phyloP scores from a whole-genome alignment of 2,329 filamentous ascomycete species.

The Colletotrichum cuscutae region DNA sequence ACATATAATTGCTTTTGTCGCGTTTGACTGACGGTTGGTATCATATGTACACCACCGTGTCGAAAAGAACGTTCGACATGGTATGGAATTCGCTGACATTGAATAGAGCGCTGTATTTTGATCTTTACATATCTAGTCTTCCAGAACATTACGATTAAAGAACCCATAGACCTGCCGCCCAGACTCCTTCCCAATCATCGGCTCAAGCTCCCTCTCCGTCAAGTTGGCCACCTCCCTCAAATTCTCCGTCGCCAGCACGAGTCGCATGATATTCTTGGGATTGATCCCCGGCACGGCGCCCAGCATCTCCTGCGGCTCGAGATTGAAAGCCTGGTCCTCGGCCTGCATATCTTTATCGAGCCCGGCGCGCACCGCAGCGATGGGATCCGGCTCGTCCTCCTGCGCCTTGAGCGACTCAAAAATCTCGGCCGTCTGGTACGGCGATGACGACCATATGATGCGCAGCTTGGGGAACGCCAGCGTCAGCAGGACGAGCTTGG shows the following conservation, averaged over 20 bases:
- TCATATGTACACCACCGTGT: no score
- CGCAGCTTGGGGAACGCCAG: slow-evolving; percentile 90
- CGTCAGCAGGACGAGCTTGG: slow-evolving; percentile 90
- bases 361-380: slow-evolving; percentile 85
- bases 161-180: slow-evolving; percentile 82
- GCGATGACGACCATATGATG: slow-evolving; percentile 93
- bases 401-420: slow-evolving; percentile 93
- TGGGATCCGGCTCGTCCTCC: slow-evolving; percentile 89
- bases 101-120: slow-evolving; percentile 36
- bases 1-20: no score
- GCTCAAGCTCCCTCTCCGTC: slow-evolving; percentile 76
- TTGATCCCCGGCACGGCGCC: slow-evolving; percentile 85
- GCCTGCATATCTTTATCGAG: slow-evolving; percentile 72
- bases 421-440: slow-evolving; percentile 97
- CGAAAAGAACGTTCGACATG: no score
- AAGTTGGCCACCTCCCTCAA: slow-evolving; percentile 89
- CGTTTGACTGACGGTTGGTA: no score
- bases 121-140: slow-evolving; percentile 45
- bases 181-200: slow-evolving; percentile 80
- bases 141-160: slow-evolving; percentile 75
- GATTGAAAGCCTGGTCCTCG: slow-evolving; percentile 80
- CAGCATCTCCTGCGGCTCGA: slow-evolving; percentile 91
- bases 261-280: slow-evolving; percentile 77
- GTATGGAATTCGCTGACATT: neutral
- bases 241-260: slow-evolving; percentile 80